Percentiles rank a stretch among this genome's conserved stretches.
Conservation (phyloP, 306 rosid genomes). For the Quercus dentata region DNA sequence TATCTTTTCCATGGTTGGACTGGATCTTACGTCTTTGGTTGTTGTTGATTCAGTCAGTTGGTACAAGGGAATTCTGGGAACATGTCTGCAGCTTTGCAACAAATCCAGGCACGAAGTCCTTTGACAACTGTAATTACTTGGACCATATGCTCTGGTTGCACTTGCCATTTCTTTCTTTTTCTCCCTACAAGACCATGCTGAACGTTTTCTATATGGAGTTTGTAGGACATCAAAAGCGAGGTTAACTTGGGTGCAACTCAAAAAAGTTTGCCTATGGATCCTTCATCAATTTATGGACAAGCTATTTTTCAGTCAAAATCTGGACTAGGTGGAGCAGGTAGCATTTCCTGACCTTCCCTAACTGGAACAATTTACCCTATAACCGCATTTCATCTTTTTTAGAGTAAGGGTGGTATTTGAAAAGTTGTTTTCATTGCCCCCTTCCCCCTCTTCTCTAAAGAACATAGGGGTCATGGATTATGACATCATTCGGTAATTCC, state of each 20-base stretch:
- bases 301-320: conserved; percentile 77
- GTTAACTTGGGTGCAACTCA: conserved; percentile 52
- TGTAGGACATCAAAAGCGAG: conserved; percentile 72
- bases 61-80: conserved; percentile 72
- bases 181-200: conserved; percentile 17
- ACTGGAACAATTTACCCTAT: background rate
- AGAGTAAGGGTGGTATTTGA: background rate
- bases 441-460: background rate
- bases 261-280: conserved; percentile 77
- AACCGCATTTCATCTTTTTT: background rate
- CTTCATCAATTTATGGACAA: conserved; percentile 65
- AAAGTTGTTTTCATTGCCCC: background rate
- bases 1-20: conserved; percentile 5
- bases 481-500: background rate
- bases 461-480: background rate
- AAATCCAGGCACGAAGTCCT: conserved; percentile 63
- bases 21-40: conserved; percentile 23
- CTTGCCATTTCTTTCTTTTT: conserved; percentile 1
- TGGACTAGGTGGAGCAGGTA: conserved; percentile 72
- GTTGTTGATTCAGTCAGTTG: conserved; percentile 57
- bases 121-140: conserved; percentile 54
- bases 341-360: background rate
- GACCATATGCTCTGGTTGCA: conserved; percentile 19
- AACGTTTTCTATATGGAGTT: conserved; percentile 34
- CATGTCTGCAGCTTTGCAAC: conserved; percentile 71